Evolutionary conservation across 2,329 filamentous ascomycete genomes (phyloP).

Genomic region (Pestalotiopsis sp.): DNA sequence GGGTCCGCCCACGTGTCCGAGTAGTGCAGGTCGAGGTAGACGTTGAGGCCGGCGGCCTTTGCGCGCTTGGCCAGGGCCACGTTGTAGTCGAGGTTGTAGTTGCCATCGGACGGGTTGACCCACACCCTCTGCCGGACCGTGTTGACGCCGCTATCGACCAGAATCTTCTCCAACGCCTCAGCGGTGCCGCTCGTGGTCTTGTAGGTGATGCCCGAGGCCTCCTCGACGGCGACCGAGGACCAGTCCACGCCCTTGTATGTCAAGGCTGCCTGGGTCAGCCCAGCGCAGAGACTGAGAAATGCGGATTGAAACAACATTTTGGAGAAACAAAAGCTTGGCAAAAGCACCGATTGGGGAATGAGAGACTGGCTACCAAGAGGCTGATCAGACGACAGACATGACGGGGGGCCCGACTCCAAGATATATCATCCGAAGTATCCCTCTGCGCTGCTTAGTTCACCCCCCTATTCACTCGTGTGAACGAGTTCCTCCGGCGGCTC

Average conservation of each 20-base stretch:
- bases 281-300: neutral
- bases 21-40: slow-evolving; percentile 67
- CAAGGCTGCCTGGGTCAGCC: slow-evolving; percentile 43
- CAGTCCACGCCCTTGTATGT: slow-evolving; percentile 71
- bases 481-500: neutral
- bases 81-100: slow-evolving; percentile 73
- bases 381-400: neutral
- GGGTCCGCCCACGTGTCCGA: slow-evolving; percentile 76
- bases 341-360: neutral
- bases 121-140: slow-evolving; percentile 72
- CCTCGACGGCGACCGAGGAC: slow-evolving; percentile 68
- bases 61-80: slow-evolving; percentile 67
- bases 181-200: slow-evolving; percentile 55
- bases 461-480: neutral
- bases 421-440: neutral
- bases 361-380: neutral
- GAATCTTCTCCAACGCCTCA: slow-evolving; percentile 63
- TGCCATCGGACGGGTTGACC: slow-evolving; percentile 67
- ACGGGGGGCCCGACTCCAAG: neutral
- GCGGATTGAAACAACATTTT: slow-evolving; percentile 5
- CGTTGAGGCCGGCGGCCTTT: slow-evolving; percentile 60
- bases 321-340: neutral
- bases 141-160: slow-evolving; percentile 65
- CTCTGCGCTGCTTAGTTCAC: neutral
- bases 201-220: slow-evolving; percentile 63